These are phyloP conservation scores for Ilex paraguariensis DNA, from an alignment of 305 asterid genomes.

Conservation along the genomic window DNA sequence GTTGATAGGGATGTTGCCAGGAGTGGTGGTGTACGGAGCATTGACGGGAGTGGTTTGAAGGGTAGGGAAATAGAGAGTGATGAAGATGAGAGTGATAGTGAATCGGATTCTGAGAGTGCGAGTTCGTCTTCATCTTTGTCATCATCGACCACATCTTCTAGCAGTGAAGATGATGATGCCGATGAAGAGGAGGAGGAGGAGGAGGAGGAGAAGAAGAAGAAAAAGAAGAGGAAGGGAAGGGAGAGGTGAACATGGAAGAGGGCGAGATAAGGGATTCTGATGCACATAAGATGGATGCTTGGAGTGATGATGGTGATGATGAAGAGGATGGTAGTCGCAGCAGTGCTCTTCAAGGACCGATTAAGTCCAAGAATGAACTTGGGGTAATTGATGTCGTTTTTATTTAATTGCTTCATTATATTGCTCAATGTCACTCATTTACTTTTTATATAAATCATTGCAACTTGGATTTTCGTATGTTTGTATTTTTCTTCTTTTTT, in stretches of 20 bases:
- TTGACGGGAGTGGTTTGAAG: no score
- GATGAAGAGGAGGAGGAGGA: conserved; percentile 14
- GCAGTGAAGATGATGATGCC: conserved; percentile 26
- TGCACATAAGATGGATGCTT: conserved; percentile 54
- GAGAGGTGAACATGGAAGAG: conserved; percentile 51
- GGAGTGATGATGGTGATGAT: conserved; percentile 55
- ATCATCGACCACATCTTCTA: not conserved
- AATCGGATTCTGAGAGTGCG: no score
- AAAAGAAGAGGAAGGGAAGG: conserved; percentile 16
- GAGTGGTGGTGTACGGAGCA: no score
- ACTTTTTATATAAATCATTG: no score
- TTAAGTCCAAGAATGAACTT: conserved; percentile 69
- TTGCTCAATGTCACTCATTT: no score
- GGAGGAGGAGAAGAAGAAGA: conserved; percentile 3
- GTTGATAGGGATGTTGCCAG: no score
- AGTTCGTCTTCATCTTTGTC: not conserved
- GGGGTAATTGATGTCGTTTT: conserved; percentile 27
- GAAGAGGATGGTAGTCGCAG: conserved; percentile 19
- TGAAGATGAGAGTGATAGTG: no score
- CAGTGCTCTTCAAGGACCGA: conserved; percentile 34
- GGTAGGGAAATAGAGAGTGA: no score
- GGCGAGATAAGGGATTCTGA: conserved; percentile 64
- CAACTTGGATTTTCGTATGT: no score
- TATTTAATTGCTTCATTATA: no score
- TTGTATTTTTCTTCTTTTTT: no score